Base-by-base conservation (phyloP, 1,284 basidiomycete species). In the Xanthoconium separans region DNA sequence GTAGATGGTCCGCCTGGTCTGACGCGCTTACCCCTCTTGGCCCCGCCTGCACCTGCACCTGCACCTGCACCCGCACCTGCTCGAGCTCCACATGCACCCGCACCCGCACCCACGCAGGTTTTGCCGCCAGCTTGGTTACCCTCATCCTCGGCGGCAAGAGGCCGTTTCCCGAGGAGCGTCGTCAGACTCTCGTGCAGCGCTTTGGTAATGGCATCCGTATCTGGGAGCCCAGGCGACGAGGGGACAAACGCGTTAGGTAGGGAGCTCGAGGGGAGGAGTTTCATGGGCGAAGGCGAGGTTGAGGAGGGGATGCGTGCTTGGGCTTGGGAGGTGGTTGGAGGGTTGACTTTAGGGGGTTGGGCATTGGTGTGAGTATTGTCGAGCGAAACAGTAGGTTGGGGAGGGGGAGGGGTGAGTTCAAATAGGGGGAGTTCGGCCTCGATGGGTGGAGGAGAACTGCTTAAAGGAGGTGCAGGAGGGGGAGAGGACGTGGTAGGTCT, bases 121-220 rank as follows among this genome's bases (percentile, higher is more conserved):
- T 15, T 20, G 40, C 43, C 51, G 13, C 39, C 41, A 8, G 51
- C 50, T 29, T 50, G 54, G 27, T 44, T 37, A 7, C 42, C n/a
- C 10, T 74, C 74, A 12, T 76, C 77, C 12, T 80, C n/a, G n/a
- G n/a, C 79, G 1, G 72, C 69, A 31, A 76, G 71, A 27, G 75
- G 74, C 15, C 85, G 74, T 66, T 90, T 90, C 7, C 87, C 87
- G 10, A 89, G 70, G 50, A 87, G 65, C n/a, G 79, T 78, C 4
- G 79, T 80, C 43, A 89, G 79, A 56, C 80, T 85, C 54, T 85
- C 83, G 55, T 85, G 80, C 22, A 89, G 70, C 18, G 77, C 81
- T 40, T 69, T 67, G 8, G 62, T 51, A 16, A 65, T 58, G 18
- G 57, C 46, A 8, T 63, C 57, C n/a, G 58, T 50, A 18, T 63